Evolutionary conservation across 805 yeast genomes (phyloP).

Genomic region (Alloascoidea africana): DNA sequence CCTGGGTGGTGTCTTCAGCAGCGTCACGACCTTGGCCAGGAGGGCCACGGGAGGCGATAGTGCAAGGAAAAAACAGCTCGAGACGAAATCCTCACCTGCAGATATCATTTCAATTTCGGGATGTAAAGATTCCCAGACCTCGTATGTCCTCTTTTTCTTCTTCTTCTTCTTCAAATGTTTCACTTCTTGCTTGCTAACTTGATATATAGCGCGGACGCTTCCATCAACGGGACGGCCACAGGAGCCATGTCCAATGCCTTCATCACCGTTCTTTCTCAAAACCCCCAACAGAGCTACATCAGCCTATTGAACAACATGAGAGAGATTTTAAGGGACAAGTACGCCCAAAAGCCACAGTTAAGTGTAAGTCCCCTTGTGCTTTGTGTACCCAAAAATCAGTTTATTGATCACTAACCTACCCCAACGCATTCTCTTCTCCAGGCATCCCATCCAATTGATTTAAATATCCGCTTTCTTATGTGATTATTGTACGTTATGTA

Average conservation of each 20-base stretch:
- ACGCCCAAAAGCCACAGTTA: slow-evolving; percentile 72
- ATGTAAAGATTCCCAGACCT: slow-evolving; percentile 72
- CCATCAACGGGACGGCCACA: slow-evolving; percentile 51
- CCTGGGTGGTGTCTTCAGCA: slow-evolving; percentile 25
- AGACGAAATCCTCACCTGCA: slow-evolving; percentile 54
- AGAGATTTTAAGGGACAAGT: slow-evolving; percentile 40
- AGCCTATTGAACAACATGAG: slow-evolving; percentile 61
- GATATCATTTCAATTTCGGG: slow-evolving; percentile 69
- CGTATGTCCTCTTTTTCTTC: slow-evolving; percentile 10
- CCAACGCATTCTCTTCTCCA: too few relatives aligned
- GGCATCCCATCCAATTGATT: slow-evolving; percentile 69
- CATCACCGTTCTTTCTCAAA: slow-evolving; percentile 40
- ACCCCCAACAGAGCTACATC: slow-evolving; percentile 54
- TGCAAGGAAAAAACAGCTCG: slow-evolving; percentile 27
- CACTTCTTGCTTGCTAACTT: neutral
- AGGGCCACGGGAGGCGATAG: slow-evolving; percentile 19
- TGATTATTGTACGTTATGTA: too few relatives aligned
- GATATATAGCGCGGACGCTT: slow-evolving; percentile 58
- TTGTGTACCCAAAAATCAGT: too few relatives aligned
- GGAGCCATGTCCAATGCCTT: slow-evolving; percentile 84
- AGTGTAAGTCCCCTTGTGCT: too few relatives aligned
- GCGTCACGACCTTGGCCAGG: slow-evolving; percentile 22
- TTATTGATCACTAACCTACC: too few relatives aligned
- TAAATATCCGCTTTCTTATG: slow-evolving; percentile 32
- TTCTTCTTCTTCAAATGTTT: too few relatives aligned